Evolutionary conservation across 768 basidiomycete species (phyloP), one percentile per base, ranked within the genome.

Genomic region (Tulasnella sp.): DNA sequence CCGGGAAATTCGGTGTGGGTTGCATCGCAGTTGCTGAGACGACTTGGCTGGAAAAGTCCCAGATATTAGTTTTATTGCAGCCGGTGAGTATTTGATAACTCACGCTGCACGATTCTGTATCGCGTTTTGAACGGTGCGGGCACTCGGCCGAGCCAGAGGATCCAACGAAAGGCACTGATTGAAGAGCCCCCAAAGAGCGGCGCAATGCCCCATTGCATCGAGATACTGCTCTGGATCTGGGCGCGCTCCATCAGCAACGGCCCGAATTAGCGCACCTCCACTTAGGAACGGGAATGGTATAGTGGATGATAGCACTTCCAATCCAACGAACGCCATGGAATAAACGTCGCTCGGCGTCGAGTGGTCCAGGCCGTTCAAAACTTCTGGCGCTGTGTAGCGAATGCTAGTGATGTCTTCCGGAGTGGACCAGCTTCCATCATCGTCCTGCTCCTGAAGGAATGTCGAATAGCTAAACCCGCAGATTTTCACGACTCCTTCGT

Each of bases 291-390:
- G 37, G 35, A 36, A 67, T 22, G 66, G 66, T 37, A 29, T 17
- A 19, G 26, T 40, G 1, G 37, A 37, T 2, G 66, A 67, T 3
- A 67, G 66, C 8, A 70, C 5, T 34, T 70, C 69, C 16, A 70
- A 26, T 11, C 26, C 42, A 34, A 70, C 32, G 29, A 47, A 36
- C 17, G 44, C 69, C 29, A 70, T 29, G 3, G 69, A 29, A 29
- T 70, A 70, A 16, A 70, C n/a, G 36, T 70, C 69, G 39, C 39
- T 42, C 11, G 69, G 39, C 3, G 69, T 70, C 6, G 69, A 70
- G 35, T 35, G 69, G 35, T 34, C 40, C n/a, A 34, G 8, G 26
- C 34, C 69, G 19, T 70, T 44, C 6, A 52, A 19, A 19, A 70
- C 39, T 34, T 70, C 69, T 19, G 69, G 69, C 34, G 69, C 69